Percentiles rank a stretch among this genome's conserved stretches.
phyloP scores from a whole-genome alignment of 1,284 basidiomycete genomes.

The Moesziomyces sp. region DNA sequence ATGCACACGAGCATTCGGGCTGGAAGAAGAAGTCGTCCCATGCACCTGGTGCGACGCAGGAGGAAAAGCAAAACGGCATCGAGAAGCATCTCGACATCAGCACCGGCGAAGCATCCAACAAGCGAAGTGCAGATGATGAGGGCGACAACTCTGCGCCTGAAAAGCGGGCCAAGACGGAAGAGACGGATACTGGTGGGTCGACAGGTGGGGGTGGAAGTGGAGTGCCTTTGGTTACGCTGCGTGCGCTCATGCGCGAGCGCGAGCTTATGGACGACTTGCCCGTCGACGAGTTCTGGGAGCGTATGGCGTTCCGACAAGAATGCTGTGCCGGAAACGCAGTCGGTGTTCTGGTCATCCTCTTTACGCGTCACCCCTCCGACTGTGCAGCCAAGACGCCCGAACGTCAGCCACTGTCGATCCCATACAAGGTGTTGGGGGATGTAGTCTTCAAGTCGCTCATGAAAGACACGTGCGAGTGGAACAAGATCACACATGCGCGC shows the following conservation, averaged over 20 bases:
- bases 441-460: constrained; percentile 56
- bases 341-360: constrained; percentile 60
- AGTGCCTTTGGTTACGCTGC: constrained; percentile 36
- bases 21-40: constrained; percentile 34
- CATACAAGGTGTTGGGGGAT: constrained; percentile 51
- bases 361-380: constrained; percentile 22
- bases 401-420: constrained; percentile 48
- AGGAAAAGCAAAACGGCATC: constrained; percentile 20
- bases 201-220: neutral
- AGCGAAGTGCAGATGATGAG: constrained; percentile 1
- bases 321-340: constrained; percentile 65
- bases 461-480: constrained; percentile 62
- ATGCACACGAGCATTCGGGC: constrained; percentile 61
- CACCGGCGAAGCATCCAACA: neutral
- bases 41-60: neutral
- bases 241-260: constrained; percentile 54
- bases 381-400: constrained; percentile 1
- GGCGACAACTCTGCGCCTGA: neutral
- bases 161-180: constrained; percentile 17
- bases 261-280: constrained; percentile 54
- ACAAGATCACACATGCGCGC: constrained; percentile 14
- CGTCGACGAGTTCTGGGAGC: constrained; percentile 64
- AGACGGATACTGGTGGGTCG: neutral
- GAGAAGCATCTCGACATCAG: constrained; percentile 2
- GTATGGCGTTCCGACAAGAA: constrained; percentile 66